Base-by-base conservation (phyloP, 1,284 basidiomycete species). In the Cutaneotrichosporon curvatum region DNA sequence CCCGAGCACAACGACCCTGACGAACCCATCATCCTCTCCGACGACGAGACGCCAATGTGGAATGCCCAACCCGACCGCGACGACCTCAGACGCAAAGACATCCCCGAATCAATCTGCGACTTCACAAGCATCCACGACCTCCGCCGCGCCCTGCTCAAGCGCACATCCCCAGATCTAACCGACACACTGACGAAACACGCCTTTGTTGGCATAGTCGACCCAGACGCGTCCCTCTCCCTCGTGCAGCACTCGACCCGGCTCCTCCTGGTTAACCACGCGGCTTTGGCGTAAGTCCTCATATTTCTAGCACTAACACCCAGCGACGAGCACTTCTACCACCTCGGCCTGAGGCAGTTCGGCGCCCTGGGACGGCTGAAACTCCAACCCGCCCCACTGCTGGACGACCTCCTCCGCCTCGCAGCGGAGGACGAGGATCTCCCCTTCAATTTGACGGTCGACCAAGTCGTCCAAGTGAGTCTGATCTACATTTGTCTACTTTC, bases 271-370 rank as follows among this genome's bases (percentile, higher is more conserved):
- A 87, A 95, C 56, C 87, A 97, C 62, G 82, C 80, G 15, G 74
- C 82, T 2, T 71, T 94, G 33, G 82, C 83, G 87, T 92, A 67
- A 49, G 87, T 14, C 7, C 2, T 10, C 10, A 1, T 0, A 1
- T 4, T 0, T 4, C 12, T 37, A 12, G 36, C 15, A 32, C 47
- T 53, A 25, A 50, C 46, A n/a, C 10, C n/a, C 56, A 94, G 89
- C 0, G 89, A 95, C 60, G 91, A 96, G 59, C 78, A 96, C 36
- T 95, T 97, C 61, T 98, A 96, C 67, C 95, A 98, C 65, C 79
- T 98, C 1, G 87, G 82, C 2, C 71, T 98, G 37, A 78, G 88
- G 16, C 94, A 98, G 65, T 99, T 98, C 62, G 90, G 92, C 1
- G 81, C 85, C 52, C 79, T 87, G 51, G 77, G 79, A 43, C 77